Conservation (phyloP, 176 grass and related monocot species). For the Oryza meyeriana region DNA sequence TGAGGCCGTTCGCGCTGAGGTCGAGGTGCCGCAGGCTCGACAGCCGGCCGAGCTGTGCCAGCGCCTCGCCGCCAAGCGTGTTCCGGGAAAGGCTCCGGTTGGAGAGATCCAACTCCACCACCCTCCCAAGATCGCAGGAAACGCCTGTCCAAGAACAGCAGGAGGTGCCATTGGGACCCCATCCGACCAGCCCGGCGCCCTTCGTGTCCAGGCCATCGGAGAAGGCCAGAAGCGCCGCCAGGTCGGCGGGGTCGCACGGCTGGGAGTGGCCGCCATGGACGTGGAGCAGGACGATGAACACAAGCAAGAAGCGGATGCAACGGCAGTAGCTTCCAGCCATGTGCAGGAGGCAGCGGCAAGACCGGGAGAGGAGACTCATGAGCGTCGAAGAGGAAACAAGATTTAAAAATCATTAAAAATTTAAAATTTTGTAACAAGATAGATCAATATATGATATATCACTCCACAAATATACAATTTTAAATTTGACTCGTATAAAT, state of each 20-base stretch:
- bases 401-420: no score
- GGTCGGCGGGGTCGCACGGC: conserved; percentile 37
- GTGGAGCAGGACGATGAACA: conserved; percentile 10
- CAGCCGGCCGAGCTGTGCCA: conserved; percentile 6
- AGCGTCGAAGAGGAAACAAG: no score
- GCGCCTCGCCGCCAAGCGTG: conserved; percentile 24
- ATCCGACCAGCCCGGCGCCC: conserved; percentile 25
- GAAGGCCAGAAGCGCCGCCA: conserved; percentile 34
- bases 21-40: conserved; percentile 34
- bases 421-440: no score
- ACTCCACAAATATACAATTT: no score
- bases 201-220: conserved; percentile 20
- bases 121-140: conserved; percentile 36
- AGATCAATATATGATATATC: no score
- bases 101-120: conserved; percentile 47
- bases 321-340: conserved; percentile 26
- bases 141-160: conserved; percentile 70
- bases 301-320: background rate
- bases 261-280: conserved; percentile 14
- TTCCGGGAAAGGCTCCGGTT: conserved; percentile 48
- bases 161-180: conserved; percentile 29
- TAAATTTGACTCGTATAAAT: no score
- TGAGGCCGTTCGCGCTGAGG: conserved; percentile 55
- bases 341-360: background rate
- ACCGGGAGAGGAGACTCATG: no score